These are phyloP conservation scores for Wickerhamiella occidentalis DNA, from an alignment of 805 yeast genomes.

Conservation along the genomic window DNA sequence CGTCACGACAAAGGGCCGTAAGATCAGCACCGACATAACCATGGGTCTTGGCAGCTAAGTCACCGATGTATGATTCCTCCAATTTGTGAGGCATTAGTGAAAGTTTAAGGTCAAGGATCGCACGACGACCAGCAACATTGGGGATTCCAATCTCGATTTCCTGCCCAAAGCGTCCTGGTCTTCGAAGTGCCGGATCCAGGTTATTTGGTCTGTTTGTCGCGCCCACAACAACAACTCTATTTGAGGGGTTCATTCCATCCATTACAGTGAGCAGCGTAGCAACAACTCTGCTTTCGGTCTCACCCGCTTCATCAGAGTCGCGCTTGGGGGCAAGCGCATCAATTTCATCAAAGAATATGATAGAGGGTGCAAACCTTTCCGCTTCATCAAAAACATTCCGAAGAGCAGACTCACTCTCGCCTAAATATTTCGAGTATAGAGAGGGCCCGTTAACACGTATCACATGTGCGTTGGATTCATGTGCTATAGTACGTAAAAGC, in stretches of 20 bases:
- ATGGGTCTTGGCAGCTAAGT: constrained; percentile 68
- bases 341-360: constrained; percentile 83
- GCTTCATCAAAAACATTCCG: constrained; percentile 80
- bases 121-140: constrained; percentile 64
- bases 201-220: constrained; percentile 98
- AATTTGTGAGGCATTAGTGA: constrained; percentile 46
- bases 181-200: constrained; percentile 88
- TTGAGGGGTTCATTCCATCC: constrained; percentile 99
- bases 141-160: constrained; percentile 90
- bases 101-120: constrained; percentile 57
- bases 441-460: constrained; percentile 82
- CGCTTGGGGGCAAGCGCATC: constrained; percentile 85
- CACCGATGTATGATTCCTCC: constrained; percentile 41
- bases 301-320: constrained; percentile 75
- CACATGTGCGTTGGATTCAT: constrained; percentile 66
- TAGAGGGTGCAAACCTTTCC: constrained; percentile 68
- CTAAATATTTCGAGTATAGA: constrained; percentile 81
- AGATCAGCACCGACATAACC: constrained; percentile 97
- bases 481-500: constrained; percentile 71
- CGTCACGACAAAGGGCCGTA: constrained; percentile 74
- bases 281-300: constrained; percentile 80
- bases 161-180: constrained; percentile 84
- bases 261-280: constrained; percentile 79
- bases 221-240: constrained; percentile 95
- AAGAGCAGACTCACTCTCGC: constrained; percentile 85